phyloP scores from a whole-genome alignment of 1,284 basidiomycete species.

The Ustilago esculenta region DNA sequence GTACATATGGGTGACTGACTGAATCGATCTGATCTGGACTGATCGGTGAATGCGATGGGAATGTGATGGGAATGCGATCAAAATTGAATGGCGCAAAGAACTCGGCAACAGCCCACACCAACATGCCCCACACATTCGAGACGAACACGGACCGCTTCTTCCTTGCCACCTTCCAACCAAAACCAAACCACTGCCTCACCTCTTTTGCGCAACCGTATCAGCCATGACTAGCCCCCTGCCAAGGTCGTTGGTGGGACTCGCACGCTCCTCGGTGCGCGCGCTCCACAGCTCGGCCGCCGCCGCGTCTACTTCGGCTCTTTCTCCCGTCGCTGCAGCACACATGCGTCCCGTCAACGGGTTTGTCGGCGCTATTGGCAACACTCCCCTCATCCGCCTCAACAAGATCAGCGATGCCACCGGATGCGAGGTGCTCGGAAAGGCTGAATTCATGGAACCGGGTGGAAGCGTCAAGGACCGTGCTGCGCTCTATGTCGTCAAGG shows the following conservation, averaged over 20 bases:
- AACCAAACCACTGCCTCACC: not conserved
- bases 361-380: constrained; percentile 89
- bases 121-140: too few relatives aligned
- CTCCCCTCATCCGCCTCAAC: constrained; percentile 76
- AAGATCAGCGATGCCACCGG: constrained; percentile 86
- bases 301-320: constrained; percentile 27
- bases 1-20: too few relatives aligned
- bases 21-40: too few relatives aligned
- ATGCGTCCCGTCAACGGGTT: constrained; percentile 74
- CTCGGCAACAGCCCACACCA: too few relatives aligned
- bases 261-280: constrained; percentile 29
- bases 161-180: not conserved
- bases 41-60: too few relatives aligned
- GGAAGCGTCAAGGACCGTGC: constrained; percentile 98
- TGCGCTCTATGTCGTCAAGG: constrained; percentile 85
- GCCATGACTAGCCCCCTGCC: constrained; percentile 26
- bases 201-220: not conserved
- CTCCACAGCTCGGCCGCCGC: constrained; percentile 23
- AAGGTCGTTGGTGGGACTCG: constrained; percentile 19
- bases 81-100: too few relatives aligned
- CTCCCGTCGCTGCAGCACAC: constrained; percentile 54
- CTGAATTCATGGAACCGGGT: constrained; percentile 98
- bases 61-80: too few relatives aligned
- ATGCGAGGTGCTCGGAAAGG: constrained; percentile 90
- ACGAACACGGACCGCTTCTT: too few relatives aligned